phyloP scores from a whole-genome alignment of 371 early-diverging fungal genomes.

The Mucor indicus region DNA sequence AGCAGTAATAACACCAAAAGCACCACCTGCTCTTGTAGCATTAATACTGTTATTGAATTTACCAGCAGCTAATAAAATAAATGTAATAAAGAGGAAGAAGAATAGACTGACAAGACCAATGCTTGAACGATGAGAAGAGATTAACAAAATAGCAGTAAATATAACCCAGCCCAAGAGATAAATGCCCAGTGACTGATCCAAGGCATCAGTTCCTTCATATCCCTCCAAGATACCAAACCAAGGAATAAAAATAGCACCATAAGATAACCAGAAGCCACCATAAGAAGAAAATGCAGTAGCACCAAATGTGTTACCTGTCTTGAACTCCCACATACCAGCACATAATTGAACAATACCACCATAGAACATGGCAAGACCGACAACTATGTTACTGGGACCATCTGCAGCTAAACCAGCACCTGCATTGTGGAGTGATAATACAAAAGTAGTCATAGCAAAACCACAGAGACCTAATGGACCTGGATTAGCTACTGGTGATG shows the following conservation, averaged over 20 bases:
- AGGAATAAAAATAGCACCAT: slow-evolving; percentile 61
- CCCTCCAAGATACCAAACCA: slow-evolving; percentile 48
- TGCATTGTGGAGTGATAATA: slow-evolving; percentile 61
- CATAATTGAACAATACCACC: slow-evolving; percentile 71
- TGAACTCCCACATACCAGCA: slow-evolving; percentile 88
- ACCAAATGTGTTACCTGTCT: slow-evolving; percentile 75
- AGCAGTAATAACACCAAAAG: slow-evolving; percentile 65
- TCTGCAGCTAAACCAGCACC: slow-evolving; percentile 58
- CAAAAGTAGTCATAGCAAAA: slow-evolving; percentile 73
- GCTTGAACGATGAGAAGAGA: slow-evolving; percentile 65
- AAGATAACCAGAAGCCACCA: slow-evolving; percentile 80
- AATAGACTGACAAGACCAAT: slow-evolving; percentile 61
- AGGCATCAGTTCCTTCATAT: slow-evolving; percentile 36
- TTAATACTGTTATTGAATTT: slow-evolving; percentile 34
- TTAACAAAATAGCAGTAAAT: slow-evolving; percentile 63
- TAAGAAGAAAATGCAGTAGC: slow-evolving; percentile 80
- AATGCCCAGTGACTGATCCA: slow-evolving; percentile 64
- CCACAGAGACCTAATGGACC: slow-evolving; percentile 69
- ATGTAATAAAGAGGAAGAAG: slow-evolving; percentile 62
- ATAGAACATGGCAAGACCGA: slow-evolving; percentile 69
- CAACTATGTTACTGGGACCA: slow-evolving; percentile 50
- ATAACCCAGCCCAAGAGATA: slow-evolving; percentile 69
- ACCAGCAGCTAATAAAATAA: slow-evolving; percentile 55
- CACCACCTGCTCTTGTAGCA: slow-evolving; percentile 57
- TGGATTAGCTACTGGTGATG: slow-evolving; percentile 57